Percentiles rank a stretch among this genome's conserved stretches.
phyloP scores from a whole-genome alignment of 2,329 filamentous ascomycete genomes.

The Aotearoamyces nothofagi region DNA sequence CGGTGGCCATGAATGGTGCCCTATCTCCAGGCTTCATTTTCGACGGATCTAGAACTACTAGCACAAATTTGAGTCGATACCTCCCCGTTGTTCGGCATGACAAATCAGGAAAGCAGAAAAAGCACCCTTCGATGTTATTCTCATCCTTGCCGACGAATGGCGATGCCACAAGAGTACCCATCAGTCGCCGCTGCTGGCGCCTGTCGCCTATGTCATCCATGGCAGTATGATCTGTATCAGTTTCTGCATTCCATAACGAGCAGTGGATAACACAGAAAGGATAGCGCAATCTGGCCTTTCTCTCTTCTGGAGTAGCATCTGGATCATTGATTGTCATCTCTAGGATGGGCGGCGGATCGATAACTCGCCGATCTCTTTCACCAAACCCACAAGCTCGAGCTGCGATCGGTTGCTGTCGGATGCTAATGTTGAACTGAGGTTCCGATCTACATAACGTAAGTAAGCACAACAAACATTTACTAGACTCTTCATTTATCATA shows the following conservation, averaged over 20 bases:
- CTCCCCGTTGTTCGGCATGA: slow-evolving; percentile 63
- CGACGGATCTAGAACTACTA: slow-evolving; percentile 55
- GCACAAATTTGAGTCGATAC: slow-evolving; percentile 61
- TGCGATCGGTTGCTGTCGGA: slow-evolving; percentile 66
- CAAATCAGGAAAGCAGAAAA: slow-evolving; percentile 75
- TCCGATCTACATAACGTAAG: no score
- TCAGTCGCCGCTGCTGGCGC: slow-evolving; percentile 57
- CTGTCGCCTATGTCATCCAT: slow-evolving; percentile 47
- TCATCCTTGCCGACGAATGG: slow-evolving; percentile 67
- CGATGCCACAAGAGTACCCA: slow-evolving; percentile 65
- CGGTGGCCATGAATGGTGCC: slow-evolving; percentile 33
- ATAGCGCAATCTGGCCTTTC: slow-evolving; percentile 34
- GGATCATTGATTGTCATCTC: slow-evolving; percentile 52
- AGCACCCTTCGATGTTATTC: slow-evolving; percentile 56
- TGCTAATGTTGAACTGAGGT: slow-evolving; percentile 24
- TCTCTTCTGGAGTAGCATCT: slow-evolving; percentile 36
- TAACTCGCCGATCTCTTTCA: slow-evolving; percentile 65
- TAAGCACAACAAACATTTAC: neutral
- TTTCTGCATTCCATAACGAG: slow-evolving; percentile 57
- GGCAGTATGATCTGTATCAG: slow-evolving; percentile 50
- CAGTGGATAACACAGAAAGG: slow-evolving; percentile 62
- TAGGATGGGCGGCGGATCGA: slow-evolving; percentile 73
- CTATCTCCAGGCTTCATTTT: slow-evolving; percentile 35
- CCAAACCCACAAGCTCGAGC: slow-evolving; percentile 73
- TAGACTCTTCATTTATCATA: neutral